Conservation (phyloP, 306 rosid species). For the Abrus pulchellus region DNA sequence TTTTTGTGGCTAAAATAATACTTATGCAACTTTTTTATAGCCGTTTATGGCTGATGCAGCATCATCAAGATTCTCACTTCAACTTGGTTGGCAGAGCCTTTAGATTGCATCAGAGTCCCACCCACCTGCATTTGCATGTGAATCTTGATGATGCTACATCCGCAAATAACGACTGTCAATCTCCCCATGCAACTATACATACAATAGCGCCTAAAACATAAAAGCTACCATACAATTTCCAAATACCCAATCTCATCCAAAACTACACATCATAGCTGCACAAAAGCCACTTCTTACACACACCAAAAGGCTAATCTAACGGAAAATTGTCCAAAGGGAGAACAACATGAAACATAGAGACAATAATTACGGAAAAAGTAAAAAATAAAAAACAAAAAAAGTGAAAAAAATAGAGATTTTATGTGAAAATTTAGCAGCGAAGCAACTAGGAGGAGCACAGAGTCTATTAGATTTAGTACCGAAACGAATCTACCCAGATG, state of each 20-base stretch:
- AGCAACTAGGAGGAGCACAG: too few species aligned
- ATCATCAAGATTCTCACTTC: conserved; percentile 99
- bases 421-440: background rate
- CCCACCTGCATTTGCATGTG: conserved; percentile 69
- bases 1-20: conserved; percentile 31
- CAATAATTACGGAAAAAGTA: background rate
- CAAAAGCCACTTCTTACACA: background rate
- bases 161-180: conserved; percentile 82
- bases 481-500: conserved; percentile 46
- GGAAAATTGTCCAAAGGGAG: conserved; percentile 17
- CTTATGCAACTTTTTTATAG: conserved; percentile 51
- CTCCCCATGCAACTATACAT: conserved; percentile 55
- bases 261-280: background rate
- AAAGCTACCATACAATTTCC: background rate
- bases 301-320: conserved; percentile 25
- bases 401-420: background rate
- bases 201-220: background rate
- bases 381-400: background rate
- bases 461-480: conserved; percentile 2
- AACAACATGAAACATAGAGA: conserved; percentile 5
- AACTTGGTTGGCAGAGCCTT: conserved; percentile 37
- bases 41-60: conserved; percentile 96
- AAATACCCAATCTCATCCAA: conserved; percentile 29
- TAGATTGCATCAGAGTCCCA: conserved; percentile 35
- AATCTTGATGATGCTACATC: conserved; percentile 99